Base-by-base conservation (phyloP, 768 basidiomycete genomes). In the Exsudoporus frostii region DNA sequence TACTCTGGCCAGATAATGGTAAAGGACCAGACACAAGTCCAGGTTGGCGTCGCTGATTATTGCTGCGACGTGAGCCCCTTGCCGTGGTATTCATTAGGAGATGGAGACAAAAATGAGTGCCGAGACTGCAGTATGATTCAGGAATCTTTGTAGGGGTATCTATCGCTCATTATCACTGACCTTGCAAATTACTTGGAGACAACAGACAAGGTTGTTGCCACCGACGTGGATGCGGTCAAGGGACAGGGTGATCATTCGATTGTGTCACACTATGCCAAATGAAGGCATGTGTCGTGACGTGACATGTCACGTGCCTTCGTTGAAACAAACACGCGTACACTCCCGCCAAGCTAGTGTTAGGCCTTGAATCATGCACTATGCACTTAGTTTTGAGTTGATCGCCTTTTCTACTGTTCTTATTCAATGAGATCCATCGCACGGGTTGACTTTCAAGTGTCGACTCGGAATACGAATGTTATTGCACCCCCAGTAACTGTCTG, bases 51-150 rank as follows among this genome's bases (percentile, higher is more conserved):
- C 67, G 57, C 51, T 65, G 56, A 45, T 33, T 42, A 32, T 65
- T 69, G 22, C 33, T 63, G 20, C 67, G 68, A 52, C 67, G 66
- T 24, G 67, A 54, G 24, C 57, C 59, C 38, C 65, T 68, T 14
- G 57, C 41, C 22, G 60, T 14, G 40, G 58, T 58, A 47, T 57
- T 68, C 66, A 68, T 68, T 27, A 40, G 49, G 50, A 55, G 46
- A 19, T 25, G 30, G 25, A 7, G 24, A 4, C 8, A 41, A 39
- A 20, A 34, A 45, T 25, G 17, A 36, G 17, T 22, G 7, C 29
- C 2, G 11, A 45, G 5, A 36, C 51, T 56, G 38, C 11, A 37
- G 13, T 9, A 3, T n/a, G 8, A 9, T 39, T 59, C 36, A 61
- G 36, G 36, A 27, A 34, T 33, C 8, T 8, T 29, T 9, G 14